Percentiles rank a stretch among this genome's conserved stretches.
phyloP scores from a whole-genome alignment of 495 filamentous ascomycete species.

The Penicillium paradoxum region DNA sequence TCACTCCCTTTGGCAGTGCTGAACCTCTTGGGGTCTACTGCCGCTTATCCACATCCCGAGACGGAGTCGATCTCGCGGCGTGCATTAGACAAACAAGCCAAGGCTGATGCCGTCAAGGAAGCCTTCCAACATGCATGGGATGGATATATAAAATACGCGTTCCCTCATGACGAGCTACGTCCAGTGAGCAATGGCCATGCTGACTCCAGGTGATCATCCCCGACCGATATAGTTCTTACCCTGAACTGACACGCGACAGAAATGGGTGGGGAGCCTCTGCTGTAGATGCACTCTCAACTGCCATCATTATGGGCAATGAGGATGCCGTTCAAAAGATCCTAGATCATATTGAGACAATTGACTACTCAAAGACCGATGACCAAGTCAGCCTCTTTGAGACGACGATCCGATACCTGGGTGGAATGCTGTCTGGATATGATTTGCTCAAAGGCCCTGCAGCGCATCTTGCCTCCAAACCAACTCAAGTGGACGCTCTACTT shows the following conservation, averaged over 20 bases:
- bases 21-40: constrained; percentile 23
- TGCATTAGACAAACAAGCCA: constrained; percentile 17
- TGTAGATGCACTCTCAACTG: constrained; percentile 78
- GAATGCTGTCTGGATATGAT: constrained; percentile 78
- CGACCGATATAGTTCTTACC: neutral
- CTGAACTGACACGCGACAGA: constrained; percentile 34
- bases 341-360: constrained; percentile 59
- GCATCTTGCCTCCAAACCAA: constrained; percentile 40
- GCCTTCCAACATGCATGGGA: constrained; percentile 76
- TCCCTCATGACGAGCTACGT: constrained; percentile 70
- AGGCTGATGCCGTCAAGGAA: constrained; percentile 64
- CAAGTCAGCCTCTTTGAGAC: constrained; percentile 80
- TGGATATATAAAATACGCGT: constrained; percentile 76
- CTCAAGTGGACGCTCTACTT: constrained; percentile 53
- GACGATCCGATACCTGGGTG: constrained; percentile 81
- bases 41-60: constrained; percentile 17
- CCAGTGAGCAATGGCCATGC: constrained; percentile 60
- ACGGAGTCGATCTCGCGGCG: constrained; percentile 6
- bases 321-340: constrained; percentile 66
- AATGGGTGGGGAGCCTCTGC: constrained; percentile 87
- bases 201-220: constrained; percentile 60
- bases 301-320: constrained; percentile 67
- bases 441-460: constrained; percentile 66
- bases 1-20: constrained; percentile 26
- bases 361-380: constrained; percentile 58